Conservation (phyloP, 2,329 filamentous ascomycete species). For the Aspergillus candidus region DNA sequence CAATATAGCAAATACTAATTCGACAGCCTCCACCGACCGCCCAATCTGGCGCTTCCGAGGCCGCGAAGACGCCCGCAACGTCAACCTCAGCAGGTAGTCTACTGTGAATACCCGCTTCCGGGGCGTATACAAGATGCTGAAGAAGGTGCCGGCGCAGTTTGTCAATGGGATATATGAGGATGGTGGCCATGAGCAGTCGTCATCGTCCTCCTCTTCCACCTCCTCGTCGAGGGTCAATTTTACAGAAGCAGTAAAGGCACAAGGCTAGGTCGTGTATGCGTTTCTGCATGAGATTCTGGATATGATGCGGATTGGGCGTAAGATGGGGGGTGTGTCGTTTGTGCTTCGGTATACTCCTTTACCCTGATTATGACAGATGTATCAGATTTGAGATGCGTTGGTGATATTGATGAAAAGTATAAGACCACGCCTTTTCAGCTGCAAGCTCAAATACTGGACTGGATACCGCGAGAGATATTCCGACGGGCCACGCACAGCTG, state of each 20-base stretch:
- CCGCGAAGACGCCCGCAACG: conserved; percentile 11
- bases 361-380: background rate
- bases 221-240: conserved; percentile 2
- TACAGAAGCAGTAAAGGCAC: conserved; percentile 6
- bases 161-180: conserved; percentile 15
- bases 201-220: too few species aligned
- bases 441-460: conserved; percentile 21
- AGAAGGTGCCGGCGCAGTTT: conserved; percentile 15
- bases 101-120: conserved; percentile 18
- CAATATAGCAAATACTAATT: background rate
- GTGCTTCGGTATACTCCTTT: conserved; percentile 13
- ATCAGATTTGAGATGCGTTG: background rate
- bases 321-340: conserved; percentile 9
- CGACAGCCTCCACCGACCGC: conserved; percentile 13
- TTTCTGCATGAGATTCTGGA: conserved; percentile 19
- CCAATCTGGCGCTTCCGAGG: conserved; percentile 21
- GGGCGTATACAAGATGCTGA: conserved; percentile 19
- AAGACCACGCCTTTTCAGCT: conserved; percentile 14
- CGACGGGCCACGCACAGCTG: conserved; percentile 17
- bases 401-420: background rate
- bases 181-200: background rate
- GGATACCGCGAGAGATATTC: conserved; percentile 18
- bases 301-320: conserved; percentile 11
- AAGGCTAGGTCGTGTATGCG: conserved; percentile 20
- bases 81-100: conserved; percentile 19